phyloP scores from a whole-genome alignment of 2,329 filamentous ascomycete species.

The Daldinia eschscholtzii region DNA sequence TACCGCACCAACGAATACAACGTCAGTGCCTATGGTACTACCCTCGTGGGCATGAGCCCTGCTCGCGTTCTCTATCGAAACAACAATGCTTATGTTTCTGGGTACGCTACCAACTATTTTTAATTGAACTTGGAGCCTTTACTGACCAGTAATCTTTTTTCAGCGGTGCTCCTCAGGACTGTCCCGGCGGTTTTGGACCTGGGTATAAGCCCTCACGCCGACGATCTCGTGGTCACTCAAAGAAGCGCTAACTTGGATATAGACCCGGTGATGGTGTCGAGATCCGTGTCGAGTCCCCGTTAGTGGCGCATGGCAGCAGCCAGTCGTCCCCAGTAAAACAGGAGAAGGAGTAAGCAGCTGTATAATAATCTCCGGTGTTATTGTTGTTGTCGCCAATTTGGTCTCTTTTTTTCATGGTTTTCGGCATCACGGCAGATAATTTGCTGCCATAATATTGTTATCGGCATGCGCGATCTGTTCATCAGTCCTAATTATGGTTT shows the following conservation, averaged over 20 bases:
- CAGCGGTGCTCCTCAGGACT: constrained; percentile 22
- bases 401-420: constrained; percentile 16
- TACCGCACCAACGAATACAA: constrained; percentile 98
- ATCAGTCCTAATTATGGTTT: constrained; percentile 38
- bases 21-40: constrained; percentile 75
- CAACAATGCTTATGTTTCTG: constrained; percentile 48
- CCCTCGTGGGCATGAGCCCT: constrained; percentile 69
- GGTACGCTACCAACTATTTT: constrained; percentile 39
- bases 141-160: constrained; percentile 26
- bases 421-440: constrained; percentile 29
- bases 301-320: constrained; percentile 59
- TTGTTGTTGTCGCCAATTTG: background rate
- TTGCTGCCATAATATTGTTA: constrained; percentile 39
- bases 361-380: background rate
- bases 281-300: constrained; percentile 64
- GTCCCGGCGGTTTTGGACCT: constrained; percentile 24
- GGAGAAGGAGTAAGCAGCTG: constrained; percentile 54
- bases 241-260: constrained; percentile 13
- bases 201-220: constrained; percentile 36
- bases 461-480: constrained; percentile 42
- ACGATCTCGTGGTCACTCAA: constrained; percentile 7
- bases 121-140: background rate
- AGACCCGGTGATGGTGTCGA: constrained; percentile 65
- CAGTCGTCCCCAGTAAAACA: constrained; percentile 64
- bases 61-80: constrained; percentile 59